Base-by-base conservation (phyloP, 805 yeast species). In the Starmerella vaccinii region DNA sequence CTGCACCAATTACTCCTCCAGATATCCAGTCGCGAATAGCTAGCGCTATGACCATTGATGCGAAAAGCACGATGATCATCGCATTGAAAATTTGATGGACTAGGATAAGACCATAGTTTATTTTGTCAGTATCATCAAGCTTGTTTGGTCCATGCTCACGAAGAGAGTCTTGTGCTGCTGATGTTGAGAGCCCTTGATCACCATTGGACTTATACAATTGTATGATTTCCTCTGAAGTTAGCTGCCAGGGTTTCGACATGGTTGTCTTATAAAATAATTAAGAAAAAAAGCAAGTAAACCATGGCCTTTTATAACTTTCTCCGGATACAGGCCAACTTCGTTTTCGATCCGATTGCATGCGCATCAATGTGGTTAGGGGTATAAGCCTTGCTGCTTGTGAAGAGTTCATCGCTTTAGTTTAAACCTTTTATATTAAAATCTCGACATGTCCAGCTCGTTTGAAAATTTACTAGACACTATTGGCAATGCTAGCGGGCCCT, bases 1-100 rank as follows among this genome's bases (percentile, higher is more conserved):
- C 89, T 43, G 76, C 81, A 1, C 77, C 79, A 62, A 83, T 81
- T 30, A 84, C 90, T 49, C 90, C 92, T 45, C 88, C 92, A 8
- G 86, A 79, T 56, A 83, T 84, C 82, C 85, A 83, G 63, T 84
- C 90, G 51, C 72, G 71, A 56, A 84, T 81, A 19, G 82, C 88
- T 45, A 82, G 72, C 4, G 89, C 80, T 47, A 83, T 81, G 19
- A 78, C 64, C 83, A 80, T 76, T 16, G 86, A 77, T 33, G 81
- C 80, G 48, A 82, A 66, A 56, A 82, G 70, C 8, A 83, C 90
- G 56, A 83, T 65, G 46, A 82, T 79, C 92, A 83, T 83, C 43
- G 92, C 90, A 61, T 83, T 83, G 64, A 79, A 79, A 2, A 79
- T 69, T 59, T 83, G 92, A 56, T 81, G 82, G 37, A 81, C 67